Evolutionary conservation across 345 rosid genomes (phyloP), one percentile per base, ranked within the genome.

Genomic region (Trapa bicornis): DNA sequence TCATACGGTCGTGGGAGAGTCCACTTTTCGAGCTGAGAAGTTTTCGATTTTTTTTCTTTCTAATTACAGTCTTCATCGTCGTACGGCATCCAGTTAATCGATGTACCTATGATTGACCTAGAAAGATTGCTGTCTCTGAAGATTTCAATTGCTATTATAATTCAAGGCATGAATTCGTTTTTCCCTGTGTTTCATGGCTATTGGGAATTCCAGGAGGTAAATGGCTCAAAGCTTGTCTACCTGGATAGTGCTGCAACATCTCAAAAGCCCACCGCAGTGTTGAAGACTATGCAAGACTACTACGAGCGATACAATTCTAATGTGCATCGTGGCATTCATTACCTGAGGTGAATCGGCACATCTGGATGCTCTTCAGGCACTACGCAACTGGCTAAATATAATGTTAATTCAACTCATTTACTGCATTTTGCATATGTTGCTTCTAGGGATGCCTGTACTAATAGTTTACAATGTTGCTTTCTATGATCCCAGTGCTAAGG

Each of bases 171-270:
- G 63, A 58, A 32, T 58, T 62, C 39, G 6, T 32, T 41, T 45
- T 45, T 1, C 9, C 11, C 1, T 17, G 33, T 16, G 11, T 39
- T 16, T 64, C 35, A 38, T 11, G 32, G 45, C 43, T 41, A 50
- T 33, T 65, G 63, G 32, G 4, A 56, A 8, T 45, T 41, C 50
- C 56, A 89, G 97, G 85, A 88, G 79, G 85, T 92, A 43, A 86
- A 92, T 69, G 97, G 96, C 35, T 80, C 86, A 22, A 85, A 84
- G 71, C 97, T 93, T 37, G 90, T 93, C 48, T 93, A 90, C 86
- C 79, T 93, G 65, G 98, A 93, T 72, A 93, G 82, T 72, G 98
- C 94, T 32, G 97, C 98, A n/a, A 93, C 97, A 52, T 93, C 98
- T 42, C 98, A 93, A 81, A 93, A 93, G 73, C 98, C 98, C 3